Evolutionary conservation across 208 protist species (phyloP), one percentile per base, ranked within the genome.

Genomic region (Paratrypanosoma confusum): DNA sequence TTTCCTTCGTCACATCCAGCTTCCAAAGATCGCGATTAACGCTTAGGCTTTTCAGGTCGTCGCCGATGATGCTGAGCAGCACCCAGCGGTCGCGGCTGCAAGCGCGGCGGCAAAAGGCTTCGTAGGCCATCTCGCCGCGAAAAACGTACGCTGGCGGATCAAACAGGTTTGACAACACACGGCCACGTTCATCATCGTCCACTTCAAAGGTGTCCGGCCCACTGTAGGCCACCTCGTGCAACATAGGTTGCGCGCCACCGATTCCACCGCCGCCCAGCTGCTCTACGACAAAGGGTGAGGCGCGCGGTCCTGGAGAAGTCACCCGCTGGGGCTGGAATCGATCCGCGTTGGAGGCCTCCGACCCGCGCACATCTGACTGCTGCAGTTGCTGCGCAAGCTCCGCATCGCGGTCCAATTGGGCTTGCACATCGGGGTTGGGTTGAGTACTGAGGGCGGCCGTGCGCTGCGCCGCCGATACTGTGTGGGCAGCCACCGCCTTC

Each of bases 11-110:
- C 13, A 38, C 51, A 5, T 71, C 65, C 21, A 35, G 57, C 23
- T 56, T 35, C 77, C 81, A 90, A 4, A 90, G 45, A 57, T 90
- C 81, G 16, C 81, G 64, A 6, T 66, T 67, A 20, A 90, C 62
- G 50, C 76, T 83, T 13, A 58, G 48, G 36, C 70, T 74, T 8
- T 48, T 50, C 46, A 90, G 84, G 7, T 55, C 52, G 38, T 58
- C 57, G 37, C 68, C 67, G 22, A 66, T 29, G 13, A 90, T 29
- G 28, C 63, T 56, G 2, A 86, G 43, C 5, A 90, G 32, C 46
- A 90, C 51, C 77, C 81, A 90, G 35, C 62, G 63, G 40, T 81
- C 60, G 0, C 34, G 39, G 29, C 52, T 25, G 3, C 58, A 20
- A 1, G 72, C 68, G 23, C 43, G 46, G 8, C 24, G 16, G 51